Base-by-base conservation (phyloP, 2,329 filamentous ascomycete genomes). In the Zopfia rhizophila region DNA sequence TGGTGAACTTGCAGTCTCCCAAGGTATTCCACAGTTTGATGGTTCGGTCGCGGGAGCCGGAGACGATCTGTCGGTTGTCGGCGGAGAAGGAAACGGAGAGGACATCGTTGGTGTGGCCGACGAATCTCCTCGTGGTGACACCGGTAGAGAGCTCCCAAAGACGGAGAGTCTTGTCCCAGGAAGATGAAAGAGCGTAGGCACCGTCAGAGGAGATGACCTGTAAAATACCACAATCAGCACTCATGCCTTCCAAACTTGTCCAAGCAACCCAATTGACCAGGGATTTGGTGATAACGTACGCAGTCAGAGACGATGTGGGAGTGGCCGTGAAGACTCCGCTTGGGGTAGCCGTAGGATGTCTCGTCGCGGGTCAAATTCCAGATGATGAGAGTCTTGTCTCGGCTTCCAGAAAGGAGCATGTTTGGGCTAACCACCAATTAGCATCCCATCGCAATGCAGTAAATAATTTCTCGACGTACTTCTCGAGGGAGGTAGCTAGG, bases 11-110 rank as follows among this genome's bases (percentile, higher is more conserved):
- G 92, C 94, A 99, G 87, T 99, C 94, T 81, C 94, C 94, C 65
- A 99, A 91, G 70, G 94, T 99, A 86, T 99, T 99, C 94, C 94
- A 99, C 72, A 99, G 88, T 90, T 97, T 99, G 86, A 99, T 97
- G 74, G 90, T 91, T 78, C 91, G 89, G 85, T 99, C 94, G 78
- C 94, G 92, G 61, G 94, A 97, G 66, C 92, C 94, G 65, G 94
- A 97, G 72, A 97, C 94, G 80, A 99, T 97, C 86, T 97, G 94
- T 76, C 94, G 90, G 90, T 97, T 97, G 85, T 99, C 94, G 86
- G 94, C 94, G 71, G 94, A 97, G 90, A 99, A 99, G 68, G 92
- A 97, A 78, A 99, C 94, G 78, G 93, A 97, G 76, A 97, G 91
- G 72, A 99, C 93, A 75, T 97, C 94, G 85, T 96, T 96, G 85